Evolutionary conservation across 805 yeast genomes (phyloP), one percentile per base, ranked within the genome.

Genomic region (Sugiyamaella mastotermitis): DNA sequence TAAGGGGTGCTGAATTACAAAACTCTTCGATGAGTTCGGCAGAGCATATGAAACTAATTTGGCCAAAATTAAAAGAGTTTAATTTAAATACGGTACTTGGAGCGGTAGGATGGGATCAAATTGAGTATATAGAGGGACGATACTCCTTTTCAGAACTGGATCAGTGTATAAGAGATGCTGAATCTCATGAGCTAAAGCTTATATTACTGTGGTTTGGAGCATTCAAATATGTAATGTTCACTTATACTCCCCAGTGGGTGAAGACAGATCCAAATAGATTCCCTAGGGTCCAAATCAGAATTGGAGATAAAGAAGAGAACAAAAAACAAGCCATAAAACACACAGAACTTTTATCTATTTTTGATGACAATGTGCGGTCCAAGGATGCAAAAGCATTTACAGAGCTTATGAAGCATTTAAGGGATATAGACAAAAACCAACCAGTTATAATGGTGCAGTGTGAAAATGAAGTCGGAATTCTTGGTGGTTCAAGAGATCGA

Each of bases 181-280:
- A 46, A 6, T n/a, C 26, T 13, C 35, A 40, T 22, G 48, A 31
- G 4, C 10, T 46, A 18, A 31, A 44, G 14, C 27, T 46, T 5
- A 20, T 37, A 13, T 30, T 46, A n/a, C 31, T 38, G 14, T 46
- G 49, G 49, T 46, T 46, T 30, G 49, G 49, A 19, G 23, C 49
- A 7, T 46, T 43, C 28, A 46, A 46, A 23, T 44, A 46, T 25
- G 49, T 46, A 5, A 20, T 38, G 27, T 42, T 43, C 8, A 18
- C 40, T 11, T 44, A 44, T 35, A 37, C 43, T 16, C 48, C 48
- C 2, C 13, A 15, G 9, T 44, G 48, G 48, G 37, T 41, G 15
- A 46, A 44, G 37, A 39, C 18, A 13, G 29, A 46, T 31, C 25
- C 37, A 10, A 18, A 22, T 8, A 14, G 46, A 2, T 46, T 44